Conservation (phyloP, 2,329 filamentous ascomycete species). For the Aspergillus versicolor region DNA sequence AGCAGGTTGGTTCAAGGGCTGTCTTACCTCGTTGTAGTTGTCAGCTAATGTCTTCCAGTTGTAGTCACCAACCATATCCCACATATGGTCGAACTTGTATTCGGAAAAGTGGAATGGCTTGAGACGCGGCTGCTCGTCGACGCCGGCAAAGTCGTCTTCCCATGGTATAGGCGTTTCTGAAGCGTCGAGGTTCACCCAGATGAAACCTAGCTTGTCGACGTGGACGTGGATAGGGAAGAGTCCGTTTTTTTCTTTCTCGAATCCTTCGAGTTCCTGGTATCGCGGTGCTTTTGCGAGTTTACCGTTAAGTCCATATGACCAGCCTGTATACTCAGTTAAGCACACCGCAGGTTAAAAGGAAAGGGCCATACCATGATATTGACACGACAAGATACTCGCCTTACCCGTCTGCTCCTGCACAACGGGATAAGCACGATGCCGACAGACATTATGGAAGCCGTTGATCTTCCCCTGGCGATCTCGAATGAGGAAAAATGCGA, state of each 20-base stretch:
- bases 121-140: constrained; percentile 49
- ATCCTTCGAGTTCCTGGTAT: constrained; percentile 54
- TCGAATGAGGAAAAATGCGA: constrained; percentile 54
- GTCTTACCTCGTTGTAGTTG: constrained; percentile 56
- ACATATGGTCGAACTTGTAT: constrained; percentile 58
- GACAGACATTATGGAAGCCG: constrained; percentile 61
- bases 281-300: constrained; percentile 59
- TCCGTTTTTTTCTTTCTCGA: constrained; percentile 55
- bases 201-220: constrained; percentile 54
- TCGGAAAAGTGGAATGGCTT: constrained; percentile 50
- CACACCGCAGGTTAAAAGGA: too few species aligned
- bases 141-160: constrained; percentile 52
- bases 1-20: too few species aligned
- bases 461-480: constrained; percentile 55
- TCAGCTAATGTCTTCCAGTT: constrained; percentile 64
- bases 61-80: constrained; percentile 57
- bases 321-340: constrained; percentile 23
- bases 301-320: constrained; percentile 58
- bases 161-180: constrained; percentile 47
- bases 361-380: constrained; percentile 50
- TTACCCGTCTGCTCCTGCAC: constrained; percentile 51
- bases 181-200: constrained; percentile 59
- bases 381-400: constrained; percentile 54
- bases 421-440: constrained; percentile 59
- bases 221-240: constrained; percentile 57